Percentiles rank a stretch among this genome's conserved stretches.
These are phyloP conservation scores for Exobasidium rhododendri DNA, from an alignment of 1,284 basidiomycete species.

Conservation along the genomic window DNA sequence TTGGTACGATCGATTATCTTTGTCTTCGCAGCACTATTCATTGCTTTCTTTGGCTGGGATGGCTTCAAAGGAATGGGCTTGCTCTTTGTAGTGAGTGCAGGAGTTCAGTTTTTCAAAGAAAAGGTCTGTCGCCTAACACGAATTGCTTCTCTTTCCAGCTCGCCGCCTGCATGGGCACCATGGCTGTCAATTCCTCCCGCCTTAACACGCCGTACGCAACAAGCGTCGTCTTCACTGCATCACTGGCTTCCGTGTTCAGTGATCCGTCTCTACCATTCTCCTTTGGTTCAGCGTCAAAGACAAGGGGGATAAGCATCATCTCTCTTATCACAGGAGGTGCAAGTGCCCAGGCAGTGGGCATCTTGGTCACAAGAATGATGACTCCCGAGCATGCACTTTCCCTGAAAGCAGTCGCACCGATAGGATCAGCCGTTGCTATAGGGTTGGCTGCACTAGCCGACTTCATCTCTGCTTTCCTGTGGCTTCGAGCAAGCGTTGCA, in stretches of 20 bases:
- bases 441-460: neutral
- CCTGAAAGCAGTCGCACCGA: neutral
- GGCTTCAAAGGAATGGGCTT: neutral
- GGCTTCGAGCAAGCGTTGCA: neutral
- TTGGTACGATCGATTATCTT: neutral
- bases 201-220: constrained; percentile 8
- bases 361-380: neutral
- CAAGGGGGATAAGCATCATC: neutral
- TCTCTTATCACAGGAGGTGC: neutral
- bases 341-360: neutral
- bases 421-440: constrained; percentile 3
- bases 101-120: neutral
- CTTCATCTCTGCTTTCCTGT: neutral
- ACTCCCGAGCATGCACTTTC: neutral
- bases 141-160: neutral
- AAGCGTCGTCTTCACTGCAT: constrained; percentile 14
- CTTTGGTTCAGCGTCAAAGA: neutral
- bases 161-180: constrained; percentile 7
- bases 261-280: constrained; percentile 10
- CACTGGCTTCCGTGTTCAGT: constrained; percentile 9
- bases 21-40: neutral
- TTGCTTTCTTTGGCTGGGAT: constrained; percentile 1
- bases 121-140: neutral
- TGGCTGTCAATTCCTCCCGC: constrained; percentile 1
- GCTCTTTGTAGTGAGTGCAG: neutral